Base-by-base conservation (phyloP, 805 yeast genomes). In the Cyberlindnera mycetangii region DNA sequence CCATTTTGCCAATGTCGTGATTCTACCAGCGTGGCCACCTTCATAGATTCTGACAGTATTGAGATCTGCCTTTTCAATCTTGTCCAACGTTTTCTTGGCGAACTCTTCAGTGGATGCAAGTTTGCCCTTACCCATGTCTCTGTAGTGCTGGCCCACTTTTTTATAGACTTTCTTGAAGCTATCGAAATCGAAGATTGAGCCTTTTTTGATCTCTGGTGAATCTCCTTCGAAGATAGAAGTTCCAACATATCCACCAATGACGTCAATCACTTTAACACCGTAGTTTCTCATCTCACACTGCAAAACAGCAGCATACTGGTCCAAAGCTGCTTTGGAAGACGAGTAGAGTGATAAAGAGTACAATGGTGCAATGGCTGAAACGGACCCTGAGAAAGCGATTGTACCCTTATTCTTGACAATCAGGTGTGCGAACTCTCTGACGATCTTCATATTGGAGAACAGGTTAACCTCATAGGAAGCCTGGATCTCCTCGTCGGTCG, bases 281-380 rank as follows among this genome's bases (percentile, higher is more conserved):
- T 63, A 68, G 4, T 71, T 71, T 36, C 54, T 51, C 65, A 72
- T 49, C 50, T 72, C 77, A 6, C 59, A 55, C 21, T 61, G 69
- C 19, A 72, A 53, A 1, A 53, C 61, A 24, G 53, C 44, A 2
- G 74, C 73, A 45, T 70, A 72, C 42, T 59, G 65, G 51, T 67
- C 69, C 45, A 72, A 58, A 3, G 76, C 75, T 1, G 75, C 71
- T 49, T 72, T 72, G 22, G 72, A 57, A 9, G 75, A 56, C 17
- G 64, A 51, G 54, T 72, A 71, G 12, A 61, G 53, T 1, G 66
- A 48, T 10, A 59, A 53, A 55, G 71, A 67, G 11, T 73, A 68
- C 39, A 68, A 54, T 6, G 75, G 72, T 4, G 64, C 54, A 5
- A 56, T 41, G 4, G 60, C 58, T 7, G 71, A 68, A 3, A 68